Evolutionary conservation across 441 rosid species (phyloP), one percentile per base, ranked within the genome.

Genomic region (Gossypium davidsonii): DNA sequence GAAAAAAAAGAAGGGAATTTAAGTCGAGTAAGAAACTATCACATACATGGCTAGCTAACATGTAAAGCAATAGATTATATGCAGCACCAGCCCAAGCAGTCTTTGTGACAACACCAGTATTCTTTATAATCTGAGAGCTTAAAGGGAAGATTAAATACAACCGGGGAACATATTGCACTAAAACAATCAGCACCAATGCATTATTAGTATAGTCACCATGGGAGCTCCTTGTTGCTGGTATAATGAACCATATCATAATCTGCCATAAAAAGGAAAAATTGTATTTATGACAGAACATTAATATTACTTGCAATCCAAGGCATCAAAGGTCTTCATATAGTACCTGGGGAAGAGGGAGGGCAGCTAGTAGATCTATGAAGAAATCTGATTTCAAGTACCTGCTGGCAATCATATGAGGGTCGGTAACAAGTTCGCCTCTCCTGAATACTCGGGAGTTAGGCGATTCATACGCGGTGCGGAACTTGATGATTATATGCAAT

Each of bases 261-360:
- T 92, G 90, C 75, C 31, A 80, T 20, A 60, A 17, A 9, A 56
- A 20, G 23, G 58, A 6, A 1, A n/a, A 51, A 51, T 0, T 3
- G 1, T n/a, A 52, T 52, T 52, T 52, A 28, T 28, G 31, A 26
- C 31, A 26, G 31, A 28, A 28, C 56, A 52, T 15, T 5, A 28
- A 28, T n/a, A 20, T 15, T 23, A 5, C 17, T 21, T 12, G 55
- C 55, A 65, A 12, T 44, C 70, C 12, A 21, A 5, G 70, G 48
- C 70, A 21, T 46, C 20, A 44, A 66, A 28, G 5, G 31, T 28
- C 31, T 28, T 28, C 31, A 28, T 66, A 0, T n/a, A 6, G 53
- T 82, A 85, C 99, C 99, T 92, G 99, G 42, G 94, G 99, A 83
- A 94, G 98, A 74, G 95, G 99, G 63, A 94, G 83, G 10, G 97